A percentile compares a stretch with the other conserved stretches of the same genome.
These are phyloP conservation scores for Psilocybe azurescens DNA, from an alignment of 768 basidiomycete species.

Conservation along the genomic window DNA sequence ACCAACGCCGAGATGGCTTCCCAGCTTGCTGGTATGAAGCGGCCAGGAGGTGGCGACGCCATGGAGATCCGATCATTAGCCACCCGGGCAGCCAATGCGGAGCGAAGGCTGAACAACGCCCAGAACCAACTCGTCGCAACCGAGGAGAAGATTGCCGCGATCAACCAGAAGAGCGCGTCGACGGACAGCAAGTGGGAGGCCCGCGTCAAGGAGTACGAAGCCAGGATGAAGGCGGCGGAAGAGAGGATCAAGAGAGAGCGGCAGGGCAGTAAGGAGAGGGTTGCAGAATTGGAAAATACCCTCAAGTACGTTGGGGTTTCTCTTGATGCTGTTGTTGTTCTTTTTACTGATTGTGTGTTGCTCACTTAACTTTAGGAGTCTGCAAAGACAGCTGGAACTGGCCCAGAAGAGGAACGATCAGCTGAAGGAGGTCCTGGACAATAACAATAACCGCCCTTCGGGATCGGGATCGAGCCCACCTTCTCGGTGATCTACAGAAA, in stretches of 20 bases:
- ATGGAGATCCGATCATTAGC: slow-evolving; percentile 75
- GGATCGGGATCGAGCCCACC: neutral
- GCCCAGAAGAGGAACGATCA: slow-evolving; percentile 77
- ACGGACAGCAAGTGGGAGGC: slow-evolving; percentile 94
- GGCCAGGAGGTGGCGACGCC: slow-evolving; percentile 61
- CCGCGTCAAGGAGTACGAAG: slow-evolving; percentile 92
- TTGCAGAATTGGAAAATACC: slow-evolving; percentile 71
- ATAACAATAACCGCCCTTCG: slow-evolving; percentile 11
- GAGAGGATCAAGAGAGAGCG: slow-evolving; percentile 93
- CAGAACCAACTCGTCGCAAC: slow-evolving; percentile 84
- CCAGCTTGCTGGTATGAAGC: slow-evolving; percentile 68
- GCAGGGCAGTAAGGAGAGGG: slow-evolving; percentile 91
- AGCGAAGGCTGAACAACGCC: slow-evolving; percentile 84
- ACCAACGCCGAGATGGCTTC: slow-evolving; percentile 76
- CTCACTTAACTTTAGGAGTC: slow-evolving; percentile 49
- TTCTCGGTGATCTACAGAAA: neutral
- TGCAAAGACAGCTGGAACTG: slow-evolving; percentile 78
- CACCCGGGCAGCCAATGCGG: slow-evolving; percentile 81
- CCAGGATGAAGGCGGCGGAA: slow-evolving; percentile 78
- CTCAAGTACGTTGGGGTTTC: slow-evolving; percentile 56
- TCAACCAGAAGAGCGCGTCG: slow-evolving; percentile 71
- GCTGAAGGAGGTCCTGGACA: slow-evolving; percentile 58
- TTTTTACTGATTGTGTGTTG: slow-evolving; percentile 10
- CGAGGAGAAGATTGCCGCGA: slow-evolving; percentile 81
- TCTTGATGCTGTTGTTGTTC: slow-evolving; percentile 5